Evolutionary conservation across 441 rosid species (phyloP).

Genomic region (Sinapis alba): DNA sequence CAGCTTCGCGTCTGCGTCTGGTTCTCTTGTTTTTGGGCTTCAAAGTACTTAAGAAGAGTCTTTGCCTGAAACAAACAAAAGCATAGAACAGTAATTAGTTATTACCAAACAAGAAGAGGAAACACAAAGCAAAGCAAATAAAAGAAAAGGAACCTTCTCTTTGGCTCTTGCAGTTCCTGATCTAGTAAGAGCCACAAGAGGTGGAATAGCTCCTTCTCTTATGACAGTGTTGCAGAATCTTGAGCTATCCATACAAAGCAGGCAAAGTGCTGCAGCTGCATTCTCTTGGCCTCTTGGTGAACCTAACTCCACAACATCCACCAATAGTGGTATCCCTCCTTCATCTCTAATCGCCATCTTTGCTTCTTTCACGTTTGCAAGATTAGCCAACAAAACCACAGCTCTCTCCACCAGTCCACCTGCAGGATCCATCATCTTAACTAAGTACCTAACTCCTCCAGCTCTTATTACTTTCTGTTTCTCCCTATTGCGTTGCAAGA

Average conservation of each 20-base stretch:
- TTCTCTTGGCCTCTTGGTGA: slow-evolving; percentile 93
- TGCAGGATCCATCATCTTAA: slow-evolving; percentile 88
- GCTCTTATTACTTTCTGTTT: slow-evolving; percentile 43
- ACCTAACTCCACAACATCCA: slow-evolving; percentile 93
- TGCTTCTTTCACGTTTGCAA: slow-evolving; percentile 81
- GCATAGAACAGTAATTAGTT: background rate
- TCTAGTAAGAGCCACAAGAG: slow-evolving; percentile 80
- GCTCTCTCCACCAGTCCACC: slow-evolving; percentile 96
- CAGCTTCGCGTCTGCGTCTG: slow-evolving; percentile 56
- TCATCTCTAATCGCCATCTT: slow-evolving; percentile 76
- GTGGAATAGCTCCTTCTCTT: slow-evolving; percentile 95
- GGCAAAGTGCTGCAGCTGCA: slow-evolving; percentile 91
- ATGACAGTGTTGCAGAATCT: slow-evolving; percentile 68
- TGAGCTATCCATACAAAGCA: slow-evolving; percentile 63
- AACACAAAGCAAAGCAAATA: background rate
- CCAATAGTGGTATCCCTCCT: slow-evolving; percentile 81
- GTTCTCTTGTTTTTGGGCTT: slow-evolving; percentile 62
- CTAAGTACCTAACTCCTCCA: slow-evolving; percentile 72
- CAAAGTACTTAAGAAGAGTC: slow-evolving; percentile 67
- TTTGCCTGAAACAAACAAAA: slow-evolving; percentile 64
- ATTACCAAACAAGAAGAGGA: background rate
- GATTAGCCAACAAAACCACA: slow-evolving; percentile 91
- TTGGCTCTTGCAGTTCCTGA: slow-evolving; percentile 85
- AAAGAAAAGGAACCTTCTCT: slow-evolving; percentile 62
- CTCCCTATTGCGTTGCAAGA: slow-evolving; percentile 75